Evolutionary conservation across 495 filamentous ascomycete genomes (phyloP), one percentile per base, ranked within the genome.

Genomic region (Trichoderma virens): DNA sequence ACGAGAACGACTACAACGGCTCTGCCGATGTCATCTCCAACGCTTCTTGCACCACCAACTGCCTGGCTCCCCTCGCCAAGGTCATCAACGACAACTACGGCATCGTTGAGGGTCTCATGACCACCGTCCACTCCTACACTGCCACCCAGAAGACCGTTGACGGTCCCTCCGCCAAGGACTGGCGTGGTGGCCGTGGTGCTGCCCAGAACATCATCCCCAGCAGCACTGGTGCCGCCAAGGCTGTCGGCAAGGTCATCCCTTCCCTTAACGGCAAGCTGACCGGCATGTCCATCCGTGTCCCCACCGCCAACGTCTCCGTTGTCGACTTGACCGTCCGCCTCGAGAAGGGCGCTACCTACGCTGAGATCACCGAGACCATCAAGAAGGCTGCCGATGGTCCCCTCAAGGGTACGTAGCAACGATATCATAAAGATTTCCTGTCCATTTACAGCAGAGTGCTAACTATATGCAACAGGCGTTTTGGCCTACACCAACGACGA

Each of bases 81-180:
- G 91, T 98, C 72, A 83, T 98, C 82, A 81, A 98, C 86, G 94
- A 98, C 84, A 92, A 98, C 74, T 98, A 87, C 85, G 87, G 83
- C 78, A 92, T 98, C 79, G 80, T 98, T 76, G 94, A 98, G 86
- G 94, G 95, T 84, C 89, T 98, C 69, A 98, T 98, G 94, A 98
- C 94, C 79, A 98, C 94, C 67, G 85, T 98, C 79, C 94, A 98
- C 89, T 97, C 94, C 72, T 98, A 98, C 90, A 98, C 94, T 70
- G 95, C 94, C 72, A 98, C 94, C 76, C 94, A 98, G 85, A 98
- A 98, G 90, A 96, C 93, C 68, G 94, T 98, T 71, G 94, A 98
- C 72, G 95, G 92, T 72, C 94, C 94, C 69, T 98, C 94, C 59
- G 80, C 82, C 77, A 98, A 98, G 91, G 94, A 98, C 85, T 98